Base-by-base conservation (phyloP, 306 rosid genomes). In the Amphicarpaea edgeworthii region DNA sequence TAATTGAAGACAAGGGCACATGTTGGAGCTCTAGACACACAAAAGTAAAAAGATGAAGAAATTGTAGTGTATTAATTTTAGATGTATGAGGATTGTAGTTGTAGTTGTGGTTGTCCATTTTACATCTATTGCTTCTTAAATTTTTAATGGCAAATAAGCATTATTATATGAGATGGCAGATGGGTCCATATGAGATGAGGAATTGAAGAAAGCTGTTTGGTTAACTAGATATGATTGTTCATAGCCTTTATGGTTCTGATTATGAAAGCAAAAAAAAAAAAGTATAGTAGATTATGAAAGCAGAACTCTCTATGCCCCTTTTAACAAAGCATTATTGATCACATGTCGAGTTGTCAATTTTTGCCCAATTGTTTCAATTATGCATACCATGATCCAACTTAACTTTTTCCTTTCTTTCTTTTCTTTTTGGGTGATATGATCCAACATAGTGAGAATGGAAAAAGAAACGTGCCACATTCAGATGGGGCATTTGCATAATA, bases 361-460 rank as follows among this genome's bases (percentile, higher is more conserved):
- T 72, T 43, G 47, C 24, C 74, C 68, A 45, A 47, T 34, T 76
- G 47, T 72, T 76, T 82, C 83, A 83, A 79, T 84, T 78, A 71
- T 53, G 75, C 77, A 83, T 78, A 64, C 51, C 77, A 75, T 72
- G 83, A 75, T 82, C 89, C 86, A 76, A 66, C 79, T 34, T 73
- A 21, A 55, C 70, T 23, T 66, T 32, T 34, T 7, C 45, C 17
- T 61, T 9, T 34, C 17, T 61, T 9, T 34, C 32, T 32, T 60
- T 77, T 24, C 47, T 43, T 41, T 58, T n/a, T 24, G 30, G 41
- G 51, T 43, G 30, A 30, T 45, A 68, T 63, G 85, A 75, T 79
- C 86, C 84, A 70, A 69, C 79, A 54, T 82, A 42, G 74, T 81
- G 87, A 67, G 26, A 51, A 68, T 50, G 74, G 57, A 68, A 69